Evolutionary conservation across 176 grass and related monocot species (phyloP).

Genomic region (Oryza glaberrima): DNA sequence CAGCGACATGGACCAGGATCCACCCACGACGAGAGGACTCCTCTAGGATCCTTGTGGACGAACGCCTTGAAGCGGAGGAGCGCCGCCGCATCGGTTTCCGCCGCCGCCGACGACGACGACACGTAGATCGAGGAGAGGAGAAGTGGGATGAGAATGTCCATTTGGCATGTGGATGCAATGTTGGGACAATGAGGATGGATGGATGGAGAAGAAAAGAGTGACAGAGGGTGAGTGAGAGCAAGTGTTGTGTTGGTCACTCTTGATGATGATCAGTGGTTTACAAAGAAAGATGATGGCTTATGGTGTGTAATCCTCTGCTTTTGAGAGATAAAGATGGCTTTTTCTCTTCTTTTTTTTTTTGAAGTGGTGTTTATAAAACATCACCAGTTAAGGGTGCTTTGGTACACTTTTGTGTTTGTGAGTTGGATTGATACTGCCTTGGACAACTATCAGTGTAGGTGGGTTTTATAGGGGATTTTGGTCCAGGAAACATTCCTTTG

Average conservation of each 20-base stretch:
- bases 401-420: neutral
- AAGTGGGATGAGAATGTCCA: slow-evolving; percentile 47
- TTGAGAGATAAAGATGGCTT: slow-evolving; percentile 10
- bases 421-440: neutral
- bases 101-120: neutral
- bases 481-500: slow-evolving; percentile 24
- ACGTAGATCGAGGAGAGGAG: slow-evolving; percentile 35
- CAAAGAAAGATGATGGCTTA: slow-evolving; percentile 1
- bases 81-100: slow-evolving; percentile 44
- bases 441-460: too few relatives aligned
- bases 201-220: neutral
- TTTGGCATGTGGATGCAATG: slow-evolving; percentile 37
- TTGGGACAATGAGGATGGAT: neutral
- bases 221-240: neutral
- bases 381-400: neutral
- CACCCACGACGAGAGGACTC: slow-evolving; percentile 68
- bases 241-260: neutral
- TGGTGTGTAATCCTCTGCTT: slow-evolving; percentile 24
- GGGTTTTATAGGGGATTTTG: neutral
- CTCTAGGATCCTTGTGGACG: slow-evolving; percentile 50
- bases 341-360: neutral
- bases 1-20: slow-evolving; percentile 53
- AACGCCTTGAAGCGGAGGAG: slow-evolving; percentile 78
- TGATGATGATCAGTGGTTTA: slow-evolving; percentile 5
- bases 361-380: too few relatives aligned